A percentile compares a stretch with the other conserved stretches of the same genome.
phyloP scores from a whole-genome alignment of 2,329 filamentous ascomycete species.

The Phyllosticta citrichinensis region DNA sequence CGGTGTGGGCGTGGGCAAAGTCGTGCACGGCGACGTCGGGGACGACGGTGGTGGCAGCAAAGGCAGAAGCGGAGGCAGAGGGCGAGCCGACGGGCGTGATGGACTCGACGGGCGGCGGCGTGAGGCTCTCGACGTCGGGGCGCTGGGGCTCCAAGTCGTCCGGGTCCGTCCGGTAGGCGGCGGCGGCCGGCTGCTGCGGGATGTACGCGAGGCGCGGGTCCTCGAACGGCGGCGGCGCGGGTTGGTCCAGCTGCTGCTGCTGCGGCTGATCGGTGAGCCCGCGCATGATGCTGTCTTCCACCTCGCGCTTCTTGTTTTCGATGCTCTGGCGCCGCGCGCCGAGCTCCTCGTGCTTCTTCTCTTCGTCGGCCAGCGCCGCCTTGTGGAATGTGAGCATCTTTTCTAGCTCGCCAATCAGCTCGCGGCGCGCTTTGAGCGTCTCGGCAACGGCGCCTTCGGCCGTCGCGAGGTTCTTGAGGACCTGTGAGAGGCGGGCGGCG shows the following conservation, averaged over 20 bases:
- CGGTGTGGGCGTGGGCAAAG: not conserved
- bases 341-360: conserved; percentile 54
- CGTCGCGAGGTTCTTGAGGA: conserved; percentile 80
- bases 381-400: conserved; percentile 69
- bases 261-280: conserved; percentile 52
- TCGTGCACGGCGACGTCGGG: conserved; percentile 16
- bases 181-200: conserved; percentile 4
- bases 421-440: conserved; percentile 73
- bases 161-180: not conserved
- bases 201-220: conserved; percentile 10
- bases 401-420: conserved; percentile 70
- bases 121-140: conserved; percentile 77
- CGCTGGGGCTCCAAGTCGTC: conserved; percentile 50
- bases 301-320: conserved; percentile 74
- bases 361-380: conserved; percentile 58
- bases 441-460: conserved; percentile 85
- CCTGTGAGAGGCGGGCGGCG: conserved; percentile 75
- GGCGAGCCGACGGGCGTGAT: conserved; percentile 44
- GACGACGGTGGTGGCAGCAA: conserved; percentile 31
- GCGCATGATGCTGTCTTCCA: conserved; percentile 85
- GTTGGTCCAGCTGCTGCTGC: conserved; percentile 29
- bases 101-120: conserved; percentile 59
- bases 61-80: conserved; percentile 16
- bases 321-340: conserved; percentile 58
- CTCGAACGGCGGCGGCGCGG: conserved; percentile 12